A percentile compares a stretch with the other conserved stretches of the same genome.
Conservation (phyloP, 129 eudicot species). For the Arctium lappa region DNA sequence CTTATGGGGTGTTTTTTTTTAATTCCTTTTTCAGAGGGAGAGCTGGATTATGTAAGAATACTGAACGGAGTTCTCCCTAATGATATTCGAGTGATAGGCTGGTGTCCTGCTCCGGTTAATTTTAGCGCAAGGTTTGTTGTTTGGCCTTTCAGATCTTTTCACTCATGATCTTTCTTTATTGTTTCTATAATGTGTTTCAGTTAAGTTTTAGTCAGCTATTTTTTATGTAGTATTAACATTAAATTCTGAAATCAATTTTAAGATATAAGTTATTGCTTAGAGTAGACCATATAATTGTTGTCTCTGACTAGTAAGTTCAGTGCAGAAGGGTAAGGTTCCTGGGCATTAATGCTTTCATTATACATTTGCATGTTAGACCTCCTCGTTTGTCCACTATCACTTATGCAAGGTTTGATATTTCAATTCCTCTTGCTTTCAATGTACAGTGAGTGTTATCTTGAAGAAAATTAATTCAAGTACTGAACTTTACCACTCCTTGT, state of each 20-base stretch:
- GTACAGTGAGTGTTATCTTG: no score
- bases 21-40: constrained; percentile 43
- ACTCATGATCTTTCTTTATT: constrained; percentile 1
- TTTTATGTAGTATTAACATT: not conserved
- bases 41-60: constrained; percentile 78
- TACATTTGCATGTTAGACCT: no score
- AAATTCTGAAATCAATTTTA: not conserved
- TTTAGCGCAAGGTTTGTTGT: constrained; percentile 87
- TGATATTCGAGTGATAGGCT: constrained; percentile 84
- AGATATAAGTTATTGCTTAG: constrained; percentile 16
- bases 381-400: no score
- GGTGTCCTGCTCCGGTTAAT: constrained; percentile 81
- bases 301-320: no score
- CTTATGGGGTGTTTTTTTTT: not conserved
- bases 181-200: not conserved
- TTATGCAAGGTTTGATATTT: no score
- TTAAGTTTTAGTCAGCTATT: not conserved
- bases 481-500: no score
- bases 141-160: constrained; percentile 4
- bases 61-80: constrained; percentile 76
- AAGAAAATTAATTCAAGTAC: no score
- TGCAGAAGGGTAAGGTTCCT: no score
- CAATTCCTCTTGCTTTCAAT: no score
- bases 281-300: not conserved
- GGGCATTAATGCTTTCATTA: no score